phyloP scores from a whole-genome alignment of 305 asterid species.

The Fraxinus greggii region DNA sequence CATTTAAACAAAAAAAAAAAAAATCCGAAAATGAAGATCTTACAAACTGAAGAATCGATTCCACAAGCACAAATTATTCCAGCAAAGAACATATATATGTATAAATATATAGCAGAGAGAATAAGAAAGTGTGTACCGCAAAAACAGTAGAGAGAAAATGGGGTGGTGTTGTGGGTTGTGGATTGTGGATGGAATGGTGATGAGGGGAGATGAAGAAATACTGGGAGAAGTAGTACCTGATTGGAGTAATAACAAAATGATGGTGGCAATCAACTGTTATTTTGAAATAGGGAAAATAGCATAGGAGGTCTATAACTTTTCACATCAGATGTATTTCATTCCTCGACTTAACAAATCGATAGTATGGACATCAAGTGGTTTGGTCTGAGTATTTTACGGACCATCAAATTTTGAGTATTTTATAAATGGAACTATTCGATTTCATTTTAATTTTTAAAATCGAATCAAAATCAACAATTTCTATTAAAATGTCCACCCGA shows the following conservation, averaged over 20 bases:
- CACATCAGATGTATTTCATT: background rate
- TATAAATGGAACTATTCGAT: too few relatives aligned
- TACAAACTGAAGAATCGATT: conserved; percentile 25
- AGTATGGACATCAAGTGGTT: background rate
- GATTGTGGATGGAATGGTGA: conserved; percentile 24
- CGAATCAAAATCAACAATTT: too few relatives aligned
- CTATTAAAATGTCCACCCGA: too few relatives aligned
- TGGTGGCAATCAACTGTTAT: conserved; percentile 28
- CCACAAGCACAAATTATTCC: background rate
- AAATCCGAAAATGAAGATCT: background rate
- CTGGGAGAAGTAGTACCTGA: conserved; percentile 14
- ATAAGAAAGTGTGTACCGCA: conserved; percentile 25
- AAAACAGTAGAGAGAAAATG: conserved; percentile 11
- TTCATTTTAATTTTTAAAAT: too few relatives aligned
- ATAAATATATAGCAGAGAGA: background rate
- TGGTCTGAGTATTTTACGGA: background rate
- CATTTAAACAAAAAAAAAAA: background rate
- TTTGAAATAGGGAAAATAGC: background rate
- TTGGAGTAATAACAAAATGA: background rate
- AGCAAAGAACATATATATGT: background rate
- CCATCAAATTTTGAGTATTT: too few relatives aligned
- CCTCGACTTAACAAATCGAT: background rate
- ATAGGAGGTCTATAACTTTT: background rate
- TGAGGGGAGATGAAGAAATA: conserved; percentile 27
- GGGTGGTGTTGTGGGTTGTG: conserved; percentile 18